These are phyloP conservation scores for Phytopythium cucurbitacearum DNA, from an alignment of 352 stramenopile species.

Conservation along the genomic window DNA sequence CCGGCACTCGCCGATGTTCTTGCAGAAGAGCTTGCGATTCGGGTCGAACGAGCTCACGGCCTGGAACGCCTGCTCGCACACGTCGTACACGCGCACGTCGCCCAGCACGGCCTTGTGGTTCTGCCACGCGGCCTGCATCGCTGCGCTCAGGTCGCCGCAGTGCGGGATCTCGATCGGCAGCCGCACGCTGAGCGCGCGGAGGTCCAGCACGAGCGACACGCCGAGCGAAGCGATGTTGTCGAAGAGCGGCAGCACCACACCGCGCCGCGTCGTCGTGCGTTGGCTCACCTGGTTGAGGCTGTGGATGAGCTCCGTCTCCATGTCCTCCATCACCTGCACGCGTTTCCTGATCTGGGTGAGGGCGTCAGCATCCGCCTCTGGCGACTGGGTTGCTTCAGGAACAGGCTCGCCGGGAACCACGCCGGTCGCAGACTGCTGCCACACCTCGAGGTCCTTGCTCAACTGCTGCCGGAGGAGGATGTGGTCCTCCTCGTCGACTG, in stretches of 20 bases:
- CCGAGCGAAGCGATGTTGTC: conserved; percentile 54
- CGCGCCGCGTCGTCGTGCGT: conserved; percentile 24
- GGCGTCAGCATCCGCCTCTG: no score
- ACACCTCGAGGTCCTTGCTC: no score
- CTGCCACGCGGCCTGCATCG: conserved; percentile 25
- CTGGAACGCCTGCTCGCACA: conserved; percentile 38
- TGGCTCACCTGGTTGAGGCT: conserved; percentile 21
- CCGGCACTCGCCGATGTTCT: conserved; percentile 32
- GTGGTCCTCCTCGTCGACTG: no score
- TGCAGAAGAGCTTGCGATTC: conserved; percentile 45
- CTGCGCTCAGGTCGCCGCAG: conserved; percentile 53
- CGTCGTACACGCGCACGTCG: conserved; percentile 65
- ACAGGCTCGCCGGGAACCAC: no score
- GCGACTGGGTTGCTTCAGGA: no score
- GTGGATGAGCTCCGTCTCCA: conserved; percentile 28
- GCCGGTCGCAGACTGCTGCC: no score
- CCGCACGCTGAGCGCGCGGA: conserved; percentile 45
- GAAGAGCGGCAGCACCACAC: conserved; percentile 63
- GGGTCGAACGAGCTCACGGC: conserved; percentile 22
- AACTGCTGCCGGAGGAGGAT: no score
- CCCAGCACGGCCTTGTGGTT: conserved; percentile 26
- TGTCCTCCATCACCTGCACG: conserved; percentile 15
- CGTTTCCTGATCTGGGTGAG: conserved; percentile 7
- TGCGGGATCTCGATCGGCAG: conserved; percentile 66
- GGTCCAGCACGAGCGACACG: conserved; percentile 56